phyloP scores from a whole-genome alignment of 768 basidiomycete genomes.

The Russula griseocarnosa region DNA sequence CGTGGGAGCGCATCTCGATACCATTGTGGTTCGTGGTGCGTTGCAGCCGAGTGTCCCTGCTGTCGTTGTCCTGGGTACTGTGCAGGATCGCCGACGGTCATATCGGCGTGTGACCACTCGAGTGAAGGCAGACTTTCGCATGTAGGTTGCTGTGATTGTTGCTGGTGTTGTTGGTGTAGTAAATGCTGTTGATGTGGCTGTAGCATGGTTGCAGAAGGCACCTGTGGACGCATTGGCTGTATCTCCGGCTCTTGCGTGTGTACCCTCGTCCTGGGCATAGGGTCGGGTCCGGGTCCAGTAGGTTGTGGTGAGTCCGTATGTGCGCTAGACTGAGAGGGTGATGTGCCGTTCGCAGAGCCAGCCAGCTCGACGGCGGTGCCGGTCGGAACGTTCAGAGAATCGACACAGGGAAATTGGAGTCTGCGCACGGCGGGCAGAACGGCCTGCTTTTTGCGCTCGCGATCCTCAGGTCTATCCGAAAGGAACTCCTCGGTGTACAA shows the following conservation, averaged over 20 bases:
- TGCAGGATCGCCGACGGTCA: not conserved
- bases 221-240: not conserved
- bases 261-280: not conserved
- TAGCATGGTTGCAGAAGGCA: conserved; percentile 1
- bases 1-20: not conserved
- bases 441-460: conserved; percentile 43
- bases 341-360: not conserved
- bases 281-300: not conserved
- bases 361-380: not conserved
- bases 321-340: conserved; percentile 12
- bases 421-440: conserved; percentile 61
- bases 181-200: conserved; percentile 13
- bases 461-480: conserved; percentile 48
- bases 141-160: not conserved
- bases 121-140: conserved; percentile 1
- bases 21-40: not conserved
- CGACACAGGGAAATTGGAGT: conserved; percentile 71
- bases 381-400: conserved; percentile 50
- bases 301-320: conserved; percentile 1
- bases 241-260: conserved; percentile 9
- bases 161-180: conserved; percentile 18
- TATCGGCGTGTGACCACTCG: conserved; percentile 2
- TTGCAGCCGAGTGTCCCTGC: not conserved
- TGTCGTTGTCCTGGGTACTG: conserved; percentile 6
- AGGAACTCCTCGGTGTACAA: conserved; percentile 57